A percentile compares a stretch with the other conserved stretches of the same genome.
Evolutionary conservation across 2,329 filamentous ascomycete species (phyloP).

Genomic region (Acrocalymma vagum): DNA sequence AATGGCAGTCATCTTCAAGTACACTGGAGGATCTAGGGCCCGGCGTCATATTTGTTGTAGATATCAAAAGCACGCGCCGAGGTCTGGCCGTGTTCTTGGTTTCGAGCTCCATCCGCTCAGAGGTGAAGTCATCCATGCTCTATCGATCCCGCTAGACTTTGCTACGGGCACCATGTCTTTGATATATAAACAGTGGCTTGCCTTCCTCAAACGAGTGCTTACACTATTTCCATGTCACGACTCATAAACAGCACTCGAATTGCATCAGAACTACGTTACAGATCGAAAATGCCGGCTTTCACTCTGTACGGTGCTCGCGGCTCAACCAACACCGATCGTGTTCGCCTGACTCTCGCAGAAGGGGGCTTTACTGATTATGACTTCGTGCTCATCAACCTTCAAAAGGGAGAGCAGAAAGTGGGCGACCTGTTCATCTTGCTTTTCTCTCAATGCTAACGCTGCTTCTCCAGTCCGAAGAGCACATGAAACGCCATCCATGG

Average conservation of each 20-base stretch:
- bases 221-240: constrained; percentile 11
- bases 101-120: no score
- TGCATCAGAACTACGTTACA: constrained; percentile 16
- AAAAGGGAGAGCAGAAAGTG: constrained; percentile 13
- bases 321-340: constrained; percentile 26
- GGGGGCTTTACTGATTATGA: constrained; percentile 29
- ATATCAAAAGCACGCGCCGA: background rate
- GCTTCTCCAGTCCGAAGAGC: constrained; percentile 21
- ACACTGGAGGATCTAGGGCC: no score
- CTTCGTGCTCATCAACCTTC: constrained; percentile 20
- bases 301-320: constrained; percentile 22
- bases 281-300: constrained; percentile 29
- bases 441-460: constrained; percentile 7
- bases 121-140: no score
- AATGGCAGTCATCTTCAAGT: constrained; percentile 9
- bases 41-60: constrained; percentile 9
- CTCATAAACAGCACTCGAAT: constrained; percentile 18
- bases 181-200: constrained; percentile 16
- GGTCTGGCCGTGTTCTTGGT: no score
- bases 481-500: constrained; percentile 26
- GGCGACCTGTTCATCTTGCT: background rate
- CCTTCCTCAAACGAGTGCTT: constrained; percentile 10
- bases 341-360: constrained; percentile 30
- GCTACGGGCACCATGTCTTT: background rate
- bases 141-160: background rate